phyloP scores from a whole-genome alignment of 148 eudicot species.

The Chenopodium formosanum region DNA sequence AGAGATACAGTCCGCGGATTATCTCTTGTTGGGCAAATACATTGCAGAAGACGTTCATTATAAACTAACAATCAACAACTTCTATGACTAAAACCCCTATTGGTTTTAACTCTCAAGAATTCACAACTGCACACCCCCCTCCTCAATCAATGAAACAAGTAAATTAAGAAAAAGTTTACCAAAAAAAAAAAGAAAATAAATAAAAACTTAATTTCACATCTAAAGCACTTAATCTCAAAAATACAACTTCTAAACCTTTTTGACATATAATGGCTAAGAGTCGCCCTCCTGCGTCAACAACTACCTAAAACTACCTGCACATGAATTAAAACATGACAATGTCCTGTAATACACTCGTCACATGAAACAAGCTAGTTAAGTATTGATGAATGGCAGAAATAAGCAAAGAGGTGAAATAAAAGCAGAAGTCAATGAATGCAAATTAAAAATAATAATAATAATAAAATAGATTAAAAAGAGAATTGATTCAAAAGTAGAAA shows the following conservation, averaged over 20 bases:
- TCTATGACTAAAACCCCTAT: background rate
- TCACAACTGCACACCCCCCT: background rate
- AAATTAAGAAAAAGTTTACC: no score
- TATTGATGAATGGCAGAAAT: background rate
- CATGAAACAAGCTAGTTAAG: background rate
- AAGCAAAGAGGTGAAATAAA: no score
- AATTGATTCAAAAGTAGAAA: background rate
- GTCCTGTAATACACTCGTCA: background rate
- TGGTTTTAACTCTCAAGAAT: background rate
- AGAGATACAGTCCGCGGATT: background rate
- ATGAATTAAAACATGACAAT: background rate
- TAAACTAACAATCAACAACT: background rate
- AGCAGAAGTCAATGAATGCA: background rate
- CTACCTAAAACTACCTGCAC: background rate
- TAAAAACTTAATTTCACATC: background rate
- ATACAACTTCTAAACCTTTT: background rate
- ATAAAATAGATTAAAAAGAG: background rate
- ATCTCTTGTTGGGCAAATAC: background rate
- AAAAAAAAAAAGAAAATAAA: background rate
- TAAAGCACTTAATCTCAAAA: background rate
- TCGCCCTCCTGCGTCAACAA: background rate
- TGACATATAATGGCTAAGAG: background rate
- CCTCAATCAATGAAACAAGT: no score
- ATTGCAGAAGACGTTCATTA: background rate
- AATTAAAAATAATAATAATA: background rate